A percentile compares a stretch with the other conserved stretches of the same genome.
Evolutionary conservation across 352 stramenopile species (phyloP).

Genomic region (Sclerospora graminicola): DNA sequence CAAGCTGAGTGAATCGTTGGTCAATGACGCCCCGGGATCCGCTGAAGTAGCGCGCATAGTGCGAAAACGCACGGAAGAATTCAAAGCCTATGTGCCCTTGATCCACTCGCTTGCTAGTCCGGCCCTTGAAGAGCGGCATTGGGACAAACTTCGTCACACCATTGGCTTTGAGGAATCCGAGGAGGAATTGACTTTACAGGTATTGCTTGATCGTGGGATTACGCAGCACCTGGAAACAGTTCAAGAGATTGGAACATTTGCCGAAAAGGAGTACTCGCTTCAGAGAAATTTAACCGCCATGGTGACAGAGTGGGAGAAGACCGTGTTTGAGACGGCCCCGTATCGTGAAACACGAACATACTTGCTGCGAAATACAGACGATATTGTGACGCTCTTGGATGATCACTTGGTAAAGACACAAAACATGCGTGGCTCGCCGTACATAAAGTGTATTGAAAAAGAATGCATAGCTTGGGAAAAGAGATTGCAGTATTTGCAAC

Average conservation of each 20-base stretch:
- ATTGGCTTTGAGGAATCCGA: constrained; percentile 83
- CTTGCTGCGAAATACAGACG: constrained; percentile 76
- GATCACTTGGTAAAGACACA: constrained; percentile 93
- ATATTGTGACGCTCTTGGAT: constrained; percentile 89
- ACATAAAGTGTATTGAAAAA: constrained; percentile 91
- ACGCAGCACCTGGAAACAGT: constrained; percentile 86
- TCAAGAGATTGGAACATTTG: constrained; percentile 83
- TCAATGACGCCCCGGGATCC: constrained; percentile 82
- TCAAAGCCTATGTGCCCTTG: constrained; percentile 87
- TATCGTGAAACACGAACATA: constrained; percentile 92
- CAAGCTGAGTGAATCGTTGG: constrained; percentile 85
- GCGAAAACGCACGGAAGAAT: constrained; percentile 87
- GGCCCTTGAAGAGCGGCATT: constrained; percentile 89
- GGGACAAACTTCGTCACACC: constrained; percentile 83
- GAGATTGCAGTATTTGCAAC: constrained; percentile 82
- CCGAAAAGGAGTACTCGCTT: constrained; percentile 93
- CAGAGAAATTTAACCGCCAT: constrained; percentile 91
- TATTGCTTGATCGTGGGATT: constrained; percentile 77
- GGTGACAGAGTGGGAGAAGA: constrained; percentile 90
- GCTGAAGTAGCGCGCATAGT: constrained; percentile 82
- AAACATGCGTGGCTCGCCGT: constrained; percentile 91
- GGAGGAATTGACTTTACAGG: constrained; percentile 75
- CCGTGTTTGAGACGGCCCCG: constrained; percentile 84
- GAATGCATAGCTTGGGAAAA: constrained; percentile 86
- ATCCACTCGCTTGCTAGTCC: constrained; percentile 88